phyloP scores from a whole-genome alignment of 2,329 filamentous ascomycete genomes.

The Dactylonectria estremocensis region DNA sequence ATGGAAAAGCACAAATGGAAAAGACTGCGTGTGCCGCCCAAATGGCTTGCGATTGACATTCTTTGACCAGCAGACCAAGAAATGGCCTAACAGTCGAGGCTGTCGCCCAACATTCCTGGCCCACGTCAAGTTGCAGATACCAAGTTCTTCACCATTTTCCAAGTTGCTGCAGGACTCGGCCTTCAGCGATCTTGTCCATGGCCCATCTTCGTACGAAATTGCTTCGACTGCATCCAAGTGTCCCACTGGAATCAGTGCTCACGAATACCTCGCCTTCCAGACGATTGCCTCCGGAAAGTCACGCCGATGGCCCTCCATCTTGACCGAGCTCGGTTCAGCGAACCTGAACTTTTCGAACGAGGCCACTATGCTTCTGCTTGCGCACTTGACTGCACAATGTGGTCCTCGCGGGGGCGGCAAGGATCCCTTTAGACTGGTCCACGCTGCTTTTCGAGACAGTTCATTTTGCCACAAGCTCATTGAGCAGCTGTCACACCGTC shows the following conservation, averaged over 20 bases:
- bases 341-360: conserved; percentile 74
- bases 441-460: conserved; percentile 65
- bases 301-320: conserved; percentile 64
- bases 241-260: conserved; percentile 61
- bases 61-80: conserved; percentile 31
- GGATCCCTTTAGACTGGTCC: conserved; percentile 58
- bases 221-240: conserved; percentile 67
- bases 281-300: conserved; percentile 62
- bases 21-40: conserved; percentile 43
- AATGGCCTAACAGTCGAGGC: conserved; percentile 40
- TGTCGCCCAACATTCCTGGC: conserved; percentile 37
- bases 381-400: conserved; percentile 66
- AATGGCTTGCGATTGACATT: conserved; percentile 43
- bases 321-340: conserved; percentile 66
- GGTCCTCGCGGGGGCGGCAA: conserved; percentile 60
- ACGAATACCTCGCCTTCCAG: conserved; percentile 70
- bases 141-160: conserved; percentile 37
- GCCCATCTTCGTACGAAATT: conserved; percentile 69
- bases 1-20: conserved; percentile 43
- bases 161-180: conserved; percentile 36
- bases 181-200: conserved; percentile 43
- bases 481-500: conserved; percentile 59
- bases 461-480: conserved; percentile 65
- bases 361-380: conserved; percentile 65
- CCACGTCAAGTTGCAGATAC: conserved; percentile 43